Conservation (phyloP, 345 rosid species). For the Brassica rapa region DNA sequence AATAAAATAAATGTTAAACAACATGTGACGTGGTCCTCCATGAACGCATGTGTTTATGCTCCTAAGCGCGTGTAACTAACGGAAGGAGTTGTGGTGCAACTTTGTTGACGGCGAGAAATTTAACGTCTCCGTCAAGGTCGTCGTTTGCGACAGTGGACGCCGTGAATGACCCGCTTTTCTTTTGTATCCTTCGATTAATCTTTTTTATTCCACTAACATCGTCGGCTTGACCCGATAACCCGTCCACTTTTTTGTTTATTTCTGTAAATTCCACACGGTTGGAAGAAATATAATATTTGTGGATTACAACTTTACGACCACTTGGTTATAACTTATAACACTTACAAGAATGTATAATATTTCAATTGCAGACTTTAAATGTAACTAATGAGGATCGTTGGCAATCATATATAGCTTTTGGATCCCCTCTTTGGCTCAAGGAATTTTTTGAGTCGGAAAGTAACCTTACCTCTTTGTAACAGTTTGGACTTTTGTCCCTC, state of each 20-base stretch:
- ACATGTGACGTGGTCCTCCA: conserved; percentile 22
- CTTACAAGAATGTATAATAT: conserved; percentile 2
- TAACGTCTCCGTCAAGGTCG: conserved; percentile 37
- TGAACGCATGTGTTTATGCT: conserved; percentile 11
- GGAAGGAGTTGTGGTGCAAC: background rate
- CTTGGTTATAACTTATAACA: background rate
- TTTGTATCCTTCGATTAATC: conserved; percentile 9
- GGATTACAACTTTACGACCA: conserved; percentile 13
- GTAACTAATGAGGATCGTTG: background rate
- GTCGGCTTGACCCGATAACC: conserved; percentile 9
- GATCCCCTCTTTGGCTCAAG: too few species aligned
- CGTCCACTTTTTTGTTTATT: background rate
- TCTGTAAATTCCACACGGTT: background rate
- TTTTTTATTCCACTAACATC: conserved; percentile 15
- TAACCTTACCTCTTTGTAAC: too few species aligned
- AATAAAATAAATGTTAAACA: background rate
- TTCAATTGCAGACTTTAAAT: conserved; percentile 9
- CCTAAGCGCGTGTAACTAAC: conserved; percentile 14
- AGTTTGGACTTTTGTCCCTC: too few species aligned
- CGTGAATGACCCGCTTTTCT: conserved; percentile 35
- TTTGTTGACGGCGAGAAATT: conserved; percentile 21
- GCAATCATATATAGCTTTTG: too few species aligned
- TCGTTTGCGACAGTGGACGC: conserved; percentile 30
- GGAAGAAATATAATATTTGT: background rate
- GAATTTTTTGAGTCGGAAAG: too few species aligned